A percentile compares a stretch with the other conserved stretches of the same genome.
Conservation (phyloP, 805 yeast species). For the Blastobotrys muscicola region DNA sequence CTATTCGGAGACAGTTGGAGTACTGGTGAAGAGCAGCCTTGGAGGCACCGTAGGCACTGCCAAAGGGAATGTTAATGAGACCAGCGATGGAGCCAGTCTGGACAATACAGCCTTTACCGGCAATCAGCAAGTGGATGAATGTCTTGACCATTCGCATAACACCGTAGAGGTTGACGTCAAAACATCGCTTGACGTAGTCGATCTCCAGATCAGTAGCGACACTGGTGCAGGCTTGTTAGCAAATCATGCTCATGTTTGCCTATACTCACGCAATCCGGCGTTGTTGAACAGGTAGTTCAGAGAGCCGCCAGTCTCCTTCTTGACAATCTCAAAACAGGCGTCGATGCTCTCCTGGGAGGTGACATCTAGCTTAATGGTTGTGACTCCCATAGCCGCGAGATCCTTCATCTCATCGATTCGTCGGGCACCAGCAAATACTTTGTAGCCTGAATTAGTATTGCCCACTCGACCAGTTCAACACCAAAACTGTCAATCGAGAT, state of each 20-base stretch:
- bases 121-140: slow-evolving; percentile 45
- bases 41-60: slow-evolving; percentile 52
- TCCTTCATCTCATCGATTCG: slow-evolving; percentile 50
- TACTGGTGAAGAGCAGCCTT: slow-evolving; percentile 74
- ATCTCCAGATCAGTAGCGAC: slow-evolving; percentile 62
- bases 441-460: background rate
- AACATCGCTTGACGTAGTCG: slow-evolving; percentile 41
- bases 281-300: slow-evolving; percentile 56
- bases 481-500: background rate
- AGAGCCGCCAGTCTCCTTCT: slow-evolving; percentile 33
- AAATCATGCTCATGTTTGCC: background rate
- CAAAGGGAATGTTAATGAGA: slow-evolving; percentile 57
- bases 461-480: no score
- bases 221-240: slow-evolving; percentile 48
- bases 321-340: slow-evolving; percentile 27
- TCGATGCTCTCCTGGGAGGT: slow-evolving; percentile 38
- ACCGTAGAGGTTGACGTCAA: slow-evolving; percentile 60
- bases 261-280: slow-evolving; percentile 39
- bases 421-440: slow-evolving; percentile 67
- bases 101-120: slow-evolving; percentile 56
- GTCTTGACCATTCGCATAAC: slow-evolving; percentile 56
- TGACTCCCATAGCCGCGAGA: slow-evolving; percentile 35
- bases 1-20: slow-evolving; percentile 52
- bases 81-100: slow-evolving; percentile 72
- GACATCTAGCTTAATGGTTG: slow-evolving; percentile 48